phyloP scores from a whole-genome alignment of 179 eudicot species.

The Beta corolliflora region DNA sequence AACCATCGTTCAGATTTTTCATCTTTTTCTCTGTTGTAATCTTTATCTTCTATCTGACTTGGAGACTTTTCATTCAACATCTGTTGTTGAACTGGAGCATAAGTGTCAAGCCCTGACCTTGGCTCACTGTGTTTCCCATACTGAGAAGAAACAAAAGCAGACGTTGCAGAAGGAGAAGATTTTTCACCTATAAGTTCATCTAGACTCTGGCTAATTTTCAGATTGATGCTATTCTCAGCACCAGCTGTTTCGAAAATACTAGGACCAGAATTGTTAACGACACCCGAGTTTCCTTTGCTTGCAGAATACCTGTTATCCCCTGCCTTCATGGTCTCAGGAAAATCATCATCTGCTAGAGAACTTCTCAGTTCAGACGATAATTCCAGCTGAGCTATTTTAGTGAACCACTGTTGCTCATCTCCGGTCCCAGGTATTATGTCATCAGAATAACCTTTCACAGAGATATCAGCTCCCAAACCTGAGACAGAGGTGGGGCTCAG shows the following conservation, averaged over 20 bases:
- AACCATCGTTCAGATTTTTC: constrained; percentile 61
- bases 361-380: constrained; percentile 40
- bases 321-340: constrained; percentile 46
- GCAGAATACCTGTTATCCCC: constrained; percentile 41
- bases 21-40: constrained; percentile 29
- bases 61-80: constrained; percentile 33
- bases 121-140: constrained; percentile 24
- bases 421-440: constrained; percentile 40
- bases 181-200: constrained; percentile 35
- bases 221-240: constrained; percentile 18
- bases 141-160: constrained; percentile 26
- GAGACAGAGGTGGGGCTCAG: constrained; percentile 25
- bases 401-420: constrained; percentile 57
- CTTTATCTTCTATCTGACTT: constrained; percentile 21
- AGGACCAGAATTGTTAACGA: constrained; percentile 13
- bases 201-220: constrained; percentile 29
- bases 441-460: constrained; percentile 27
- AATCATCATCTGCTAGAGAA: constrained; percentile 40
- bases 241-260: constrained; percentile 5
- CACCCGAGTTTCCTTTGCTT: constrained; percentile 28
- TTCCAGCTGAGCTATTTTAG: constrained; percentile 47
- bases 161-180: constrained; percentile 11
- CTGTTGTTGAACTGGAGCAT: constrained; percentile 40
- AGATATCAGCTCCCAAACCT: constrained; percentile 22
- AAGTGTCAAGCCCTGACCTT: constrained; percentile 27